Base-by-base conservation (phyloP, 176 grass and related monocot species). In the Carex parvula region DNA sequence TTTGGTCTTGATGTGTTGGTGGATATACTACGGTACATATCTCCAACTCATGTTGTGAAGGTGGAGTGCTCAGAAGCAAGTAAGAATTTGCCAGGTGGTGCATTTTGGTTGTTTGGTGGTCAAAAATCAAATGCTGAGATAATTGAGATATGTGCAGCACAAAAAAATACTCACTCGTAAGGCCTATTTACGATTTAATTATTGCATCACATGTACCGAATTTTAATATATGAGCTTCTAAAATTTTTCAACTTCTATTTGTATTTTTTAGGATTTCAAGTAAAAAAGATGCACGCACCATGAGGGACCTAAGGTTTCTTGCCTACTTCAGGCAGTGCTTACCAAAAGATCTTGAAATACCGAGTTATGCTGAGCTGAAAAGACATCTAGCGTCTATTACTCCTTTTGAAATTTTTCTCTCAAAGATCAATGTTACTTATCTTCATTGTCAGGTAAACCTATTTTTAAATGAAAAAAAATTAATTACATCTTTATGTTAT, bases 291-390 rank as follows among this genome's bases (percentile, higher is more conserved):
- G 89, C 94, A 33, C 50, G 77, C 7, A 85, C 87, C 56, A 88
- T 97, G 60, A 81, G 91, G 61, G 84, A 93, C 73, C 10, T 97
- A 64, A 86, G 91, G 72, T 44, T 91, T 15, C 66, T 88, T 41
- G 87, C 91, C 54, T 93, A 97, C 77, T 93, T 97, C 72, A 91
- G 87, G 57, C 88, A 90, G 65, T 97, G 89, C 83, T 88, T 97
- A 57, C 89, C 91, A 21, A 97, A 68, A 61, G 85, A 97, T 33
- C 86, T 90, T 14, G 71, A 86, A n/a, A 32, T 95, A 61, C 60
- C 41, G 17, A 85, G 56, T 78, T 87, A 56, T 61, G 46, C 54
- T 52, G 90, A 90, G 60, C 84, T 92, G 63, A 42, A 54, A 81
- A 79, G 84, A 16, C 81, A 67, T 6, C 64, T 95, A 83, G 73